Percentiles rank a stretch among this genome's conserved stretches.
Evolutionary conservation across 257 asterid genomes (phyloP).

Genomic region (Leonotis leonurus): DNA sequence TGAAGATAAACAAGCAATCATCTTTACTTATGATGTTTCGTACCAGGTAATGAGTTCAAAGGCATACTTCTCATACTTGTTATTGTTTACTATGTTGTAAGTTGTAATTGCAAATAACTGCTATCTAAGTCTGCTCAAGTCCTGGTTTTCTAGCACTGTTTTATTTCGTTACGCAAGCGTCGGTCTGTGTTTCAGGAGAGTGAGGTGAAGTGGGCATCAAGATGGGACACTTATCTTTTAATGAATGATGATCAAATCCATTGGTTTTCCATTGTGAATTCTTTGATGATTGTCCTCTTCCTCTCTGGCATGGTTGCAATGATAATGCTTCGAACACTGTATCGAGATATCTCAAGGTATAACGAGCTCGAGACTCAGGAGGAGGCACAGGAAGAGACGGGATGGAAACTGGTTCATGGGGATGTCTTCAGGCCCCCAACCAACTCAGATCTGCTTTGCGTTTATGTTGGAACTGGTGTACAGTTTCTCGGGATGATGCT

Average conservation of each 20-base stretch:
- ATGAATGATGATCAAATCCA: conserved; percentile 78
- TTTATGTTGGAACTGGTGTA: conserved; percentile 68
- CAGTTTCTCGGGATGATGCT: conserved; percentile 58
- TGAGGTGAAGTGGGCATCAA: conserved; percentile 79
- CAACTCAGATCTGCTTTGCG: conserved; percentile 54
- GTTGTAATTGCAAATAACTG: no score
- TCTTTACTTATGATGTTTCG: conserved; percentile 63
- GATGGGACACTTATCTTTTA: conserved; percentile 79
- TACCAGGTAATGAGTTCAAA: conserved; percentile 36
- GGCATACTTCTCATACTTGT: no score
- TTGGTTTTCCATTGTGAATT: conserved; percentile 75
- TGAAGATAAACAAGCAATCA: conserved; percentile 55
- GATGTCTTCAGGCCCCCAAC: conserved; percentile 69
- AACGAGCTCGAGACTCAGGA: conserved; percentile 76
- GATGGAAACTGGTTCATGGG: conserved; percentile 69
- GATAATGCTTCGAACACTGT: conserved; percentile 70
- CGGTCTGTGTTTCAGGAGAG: conserved; percentile 47
- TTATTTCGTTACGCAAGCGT: neutral
- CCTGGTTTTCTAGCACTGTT: no score
- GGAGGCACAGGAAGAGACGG: conserved; percentile 78
- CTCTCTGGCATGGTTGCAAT: conserved; percentile 79
- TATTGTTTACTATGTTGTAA: no score
- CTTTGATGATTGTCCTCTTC: conserved; percentile 77
- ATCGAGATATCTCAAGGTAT: conserved; percentile 69
- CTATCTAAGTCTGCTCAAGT: no score